phyloP scores from a whole-genome alignment of 768 basidiomycete genomes.

The Lenzites betulinus region DNA sequence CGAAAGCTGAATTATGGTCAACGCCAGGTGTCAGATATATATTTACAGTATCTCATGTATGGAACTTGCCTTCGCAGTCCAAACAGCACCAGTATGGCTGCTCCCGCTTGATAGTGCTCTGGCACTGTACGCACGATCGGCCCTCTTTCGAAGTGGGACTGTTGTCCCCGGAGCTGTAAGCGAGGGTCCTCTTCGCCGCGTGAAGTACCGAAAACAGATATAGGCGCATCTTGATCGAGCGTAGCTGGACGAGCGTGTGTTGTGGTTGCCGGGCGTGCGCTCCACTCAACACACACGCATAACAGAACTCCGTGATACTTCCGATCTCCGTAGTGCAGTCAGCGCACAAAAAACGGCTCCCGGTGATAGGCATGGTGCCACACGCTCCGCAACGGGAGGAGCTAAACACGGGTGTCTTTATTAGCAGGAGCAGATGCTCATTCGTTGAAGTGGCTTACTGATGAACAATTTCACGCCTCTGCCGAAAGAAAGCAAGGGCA shows the following conservation, averaged over 20 bases:
- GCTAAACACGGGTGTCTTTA: neutral
- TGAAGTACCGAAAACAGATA: neutral
- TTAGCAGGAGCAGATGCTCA: neutral
- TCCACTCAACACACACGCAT: neutral
- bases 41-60: neutral
- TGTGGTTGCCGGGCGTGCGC: neutral
- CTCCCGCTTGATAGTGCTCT: neutral
- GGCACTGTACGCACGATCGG: neutral
- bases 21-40: too few species aligned
- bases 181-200: neutral
- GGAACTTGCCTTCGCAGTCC: neutral
- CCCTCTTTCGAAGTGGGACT: neutral
- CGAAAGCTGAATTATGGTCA: neutral
- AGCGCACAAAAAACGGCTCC: neutral
- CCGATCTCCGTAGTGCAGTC: neutral
- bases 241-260: neutral
- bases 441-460: neutral
- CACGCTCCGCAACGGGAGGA: neutral
- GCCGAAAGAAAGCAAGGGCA: neutral
- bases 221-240: neutral
- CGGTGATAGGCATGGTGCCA: neutral
- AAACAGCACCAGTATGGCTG: neutral
- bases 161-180: neutral
- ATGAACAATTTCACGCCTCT: constrained; percentile 11
- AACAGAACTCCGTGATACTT: neutral